Evolutionary conservation across 768 basidiomycete genomes (phyloP), one percentile per base, ranked within the genome.

Genomic region (Rubroboletus pulcherrimus): DNA sequence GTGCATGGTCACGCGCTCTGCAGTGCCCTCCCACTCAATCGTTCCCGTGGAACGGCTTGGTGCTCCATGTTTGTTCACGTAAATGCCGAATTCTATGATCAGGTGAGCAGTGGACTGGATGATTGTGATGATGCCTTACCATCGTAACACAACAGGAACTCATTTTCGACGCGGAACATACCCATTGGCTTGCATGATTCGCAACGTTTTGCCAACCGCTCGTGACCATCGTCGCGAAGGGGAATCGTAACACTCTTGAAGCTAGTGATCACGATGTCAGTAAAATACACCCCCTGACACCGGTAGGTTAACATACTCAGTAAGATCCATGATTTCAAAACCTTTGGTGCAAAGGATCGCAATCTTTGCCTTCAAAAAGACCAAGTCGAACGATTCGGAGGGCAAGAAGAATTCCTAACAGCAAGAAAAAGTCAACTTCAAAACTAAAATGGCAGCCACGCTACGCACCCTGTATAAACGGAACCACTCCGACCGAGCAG

Each of bases 271-370:
- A 19, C 5, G 31, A 38, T 4, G 50, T 53, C 31, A 61, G 42
- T 17, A 19, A 54, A 10, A 29, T n/a, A 11, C 15, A 39, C 11
- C 7, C 26, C 26, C 19, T 19, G 12, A 31, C 1, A 10, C n/a
- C 33, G 45, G 31, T 8, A 15, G 17, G 15, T 41, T 8, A 24
- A 70, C 90, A 43, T 75, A 96, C 91, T 95, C 91, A 24, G 85
- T 84, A 40, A 98, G 80, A 63, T 98, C 93, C 90, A 98, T 98
- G 64, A 98, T 96, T 71, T 98, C 95, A 64, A 98, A 98, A 39
- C 95, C 94, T 66, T 91, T 92, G 0, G 90, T 86, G 63, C 95
- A 95, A 30, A 97, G 80, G 54, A 99, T 90, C 4, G 91, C 94
- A 58, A 99, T 89, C 73, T 89, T 91, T 9, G 90, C 89, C 69